Evolutionary conservation across 116 monocot genomes (phyloP).

Genomic region (Papilionanthe hybrid): DNA sequence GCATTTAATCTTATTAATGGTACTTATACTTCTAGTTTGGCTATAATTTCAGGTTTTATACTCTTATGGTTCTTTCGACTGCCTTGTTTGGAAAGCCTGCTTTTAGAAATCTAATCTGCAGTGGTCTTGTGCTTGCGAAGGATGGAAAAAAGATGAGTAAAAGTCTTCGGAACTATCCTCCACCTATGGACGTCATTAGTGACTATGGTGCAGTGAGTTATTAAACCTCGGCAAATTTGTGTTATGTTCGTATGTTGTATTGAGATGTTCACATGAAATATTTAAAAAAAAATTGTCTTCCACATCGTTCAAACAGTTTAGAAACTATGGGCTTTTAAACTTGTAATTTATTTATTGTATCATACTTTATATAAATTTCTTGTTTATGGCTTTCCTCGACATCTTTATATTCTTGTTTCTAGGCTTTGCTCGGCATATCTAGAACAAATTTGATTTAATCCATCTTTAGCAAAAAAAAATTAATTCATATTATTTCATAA

Average conservation of each 20-base stretch:
- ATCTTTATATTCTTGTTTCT: background rate
- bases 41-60: conserved; percentile 77
- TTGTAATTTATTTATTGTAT: background rate
- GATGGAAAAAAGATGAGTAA: conserved; percentile 99
- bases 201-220: conserved; percentile 90
- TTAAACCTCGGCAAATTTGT: background rate
- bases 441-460: background rate
- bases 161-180: conserved; percentile 85
- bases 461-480: background rate
- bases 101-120: conserved; percentile 96
- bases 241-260: background rate
- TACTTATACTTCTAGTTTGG: conserved; percentile 3
- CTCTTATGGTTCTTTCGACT: conserved; percentile 95
- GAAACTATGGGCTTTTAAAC: background rate
- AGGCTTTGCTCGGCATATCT: background rate
- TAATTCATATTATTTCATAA: background rate
- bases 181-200: conserved; percentile 85
- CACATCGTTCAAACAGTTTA: background rate
- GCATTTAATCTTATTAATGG: background rate
- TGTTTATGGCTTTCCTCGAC: background rate
- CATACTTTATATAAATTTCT: background rate
- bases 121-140: conserved; percentile 95
- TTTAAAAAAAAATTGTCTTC: background rate
- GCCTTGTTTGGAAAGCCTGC: conserved; percentile 96
- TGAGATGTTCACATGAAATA: background rate